Conservation (phyloP, 108 stramenopile genomes). For the Mayamaea pseudoterrestris region DNA sequence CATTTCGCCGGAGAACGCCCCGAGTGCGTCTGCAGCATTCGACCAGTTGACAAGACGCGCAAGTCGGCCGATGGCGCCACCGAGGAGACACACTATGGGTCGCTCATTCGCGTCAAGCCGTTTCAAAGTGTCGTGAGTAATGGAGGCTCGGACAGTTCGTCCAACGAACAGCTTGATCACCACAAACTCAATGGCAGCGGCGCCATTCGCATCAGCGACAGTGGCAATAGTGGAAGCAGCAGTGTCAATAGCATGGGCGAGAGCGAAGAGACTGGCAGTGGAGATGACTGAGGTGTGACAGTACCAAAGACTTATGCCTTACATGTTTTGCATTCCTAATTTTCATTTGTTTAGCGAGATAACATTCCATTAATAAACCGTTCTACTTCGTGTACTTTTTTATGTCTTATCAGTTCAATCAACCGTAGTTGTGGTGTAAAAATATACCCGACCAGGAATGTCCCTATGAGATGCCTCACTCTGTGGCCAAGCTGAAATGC, state of each 20-base stretch:
- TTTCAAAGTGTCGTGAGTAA: not conserved
- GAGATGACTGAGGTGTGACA: no score
- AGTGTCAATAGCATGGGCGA: conserved; percentile 3
- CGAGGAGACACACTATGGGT: not conserved
- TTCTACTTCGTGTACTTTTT: no score
- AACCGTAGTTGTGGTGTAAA: no score
- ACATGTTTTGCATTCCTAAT: no score
- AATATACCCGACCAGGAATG: no score
- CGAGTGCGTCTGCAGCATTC: conserved; percentile 77
- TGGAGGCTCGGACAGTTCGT: not conserved
- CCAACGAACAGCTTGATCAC: not conserved
- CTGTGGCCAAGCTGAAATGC: no score
- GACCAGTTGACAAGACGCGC: conserved; percentile 19
- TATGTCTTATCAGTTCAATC: no score
- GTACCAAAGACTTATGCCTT: no score
- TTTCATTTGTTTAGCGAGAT: no score
- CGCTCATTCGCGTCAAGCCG: not conserved
- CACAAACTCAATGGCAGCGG: not conserved
- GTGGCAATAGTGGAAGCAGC: conserved; percentile 7
- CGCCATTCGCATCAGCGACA: conserved; percentile 6
- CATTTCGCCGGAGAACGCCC: conserved; percentile 68
- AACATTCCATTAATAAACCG: no score
- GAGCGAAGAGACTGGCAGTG: conserved; percentile 1
- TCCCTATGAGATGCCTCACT: no score
- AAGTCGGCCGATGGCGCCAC: not conserved